Evolutionary conservation across 2,329 filamentous ascomycete species (phyloP).

Genomic region (Ophiostoma tasmaniense): DNA sequence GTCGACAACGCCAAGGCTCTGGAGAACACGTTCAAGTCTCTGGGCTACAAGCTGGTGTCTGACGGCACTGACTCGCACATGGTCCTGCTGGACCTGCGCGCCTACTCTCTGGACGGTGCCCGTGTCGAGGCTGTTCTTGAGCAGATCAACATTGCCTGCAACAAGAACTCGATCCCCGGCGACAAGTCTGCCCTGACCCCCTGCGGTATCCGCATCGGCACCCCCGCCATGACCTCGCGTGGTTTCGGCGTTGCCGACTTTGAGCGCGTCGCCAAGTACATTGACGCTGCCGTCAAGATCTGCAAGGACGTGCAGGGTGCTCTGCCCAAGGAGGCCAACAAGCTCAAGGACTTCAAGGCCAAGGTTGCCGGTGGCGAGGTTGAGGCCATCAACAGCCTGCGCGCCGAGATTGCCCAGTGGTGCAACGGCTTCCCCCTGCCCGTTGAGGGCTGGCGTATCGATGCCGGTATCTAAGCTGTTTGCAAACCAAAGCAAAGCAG

Average conservation of each 20-base stretch:
- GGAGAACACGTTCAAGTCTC: conserved; percentile 71
- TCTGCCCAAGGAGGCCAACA: conserved; percentile 95
- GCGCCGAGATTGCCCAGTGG: conserved; percentile 85
- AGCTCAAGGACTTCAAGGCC: conserved; percentile 98
- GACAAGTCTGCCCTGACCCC: conserved; percentile 96
- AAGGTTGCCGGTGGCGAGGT: conserved; percentile 75
- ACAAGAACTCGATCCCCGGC: conserved; percentile 98
- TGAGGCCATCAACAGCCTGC: conserved; percentile 72
- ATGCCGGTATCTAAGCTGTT: conserved; percentile 16
- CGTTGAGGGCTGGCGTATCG: conserved; percentile 59
- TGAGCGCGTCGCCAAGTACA: conserved; percentile 80
- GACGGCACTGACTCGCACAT: conserved; percentile 97
- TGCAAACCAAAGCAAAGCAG: no score
- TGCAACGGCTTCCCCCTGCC: conserved; percentile 87
- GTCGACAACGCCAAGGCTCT: conserved; percentile 89
- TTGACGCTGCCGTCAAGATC: conserved; percentile 80
- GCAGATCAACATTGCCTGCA: conserved; percentile 97
- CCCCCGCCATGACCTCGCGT: conserved; percentile 93
- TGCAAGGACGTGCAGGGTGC: conserved; percentile 76
- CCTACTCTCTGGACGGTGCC: conserved; percentile 79
- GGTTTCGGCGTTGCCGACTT: conserved; percentile 92
- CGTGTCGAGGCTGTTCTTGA: conserved; percentile 94
- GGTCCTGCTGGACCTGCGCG: conserved; percentile 88
- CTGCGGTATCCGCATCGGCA: conserved; percentile 90
- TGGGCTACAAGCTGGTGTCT: conserved; percentile 90